Evolutionary conservation across 371 early-diverging fungal species (phyloP).

Genomic region (Mortierella sp.): DNA sequence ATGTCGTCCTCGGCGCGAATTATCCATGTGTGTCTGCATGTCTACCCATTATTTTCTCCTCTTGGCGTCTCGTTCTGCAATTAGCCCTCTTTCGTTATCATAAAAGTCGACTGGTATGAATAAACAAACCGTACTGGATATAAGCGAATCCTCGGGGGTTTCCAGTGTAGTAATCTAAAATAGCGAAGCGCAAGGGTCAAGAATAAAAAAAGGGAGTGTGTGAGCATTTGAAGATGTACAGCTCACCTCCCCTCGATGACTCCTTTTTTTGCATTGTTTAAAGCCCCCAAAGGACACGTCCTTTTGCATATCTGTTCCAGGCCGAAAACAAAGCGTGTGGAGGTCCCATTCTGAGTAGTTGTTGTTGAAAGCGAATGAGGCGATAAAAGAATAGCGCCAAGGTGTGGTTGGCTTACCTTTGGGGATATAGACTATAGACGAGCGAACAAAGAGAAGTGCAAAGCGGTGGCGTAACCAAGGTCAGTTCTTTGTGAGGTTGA

Average conservation of each 20-base stretch:
- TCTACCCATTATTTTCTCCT: not conserved
- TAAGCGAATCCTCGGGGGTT: slow-evolving; percentile 44
- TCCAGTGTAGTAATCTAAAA: slow-evolving; percentile 49
- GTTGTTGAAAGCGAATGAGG: not conserved
- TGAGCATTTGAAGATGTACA: not conserved
- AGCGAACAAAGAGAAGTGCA: not conserved
- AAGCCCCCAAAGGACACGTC: not conserved
- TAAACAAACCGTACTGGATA: slow-evolving; percentile 36
- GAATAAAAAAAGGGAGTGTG: not conserved
- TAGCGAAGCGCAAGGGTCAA: not conserved
- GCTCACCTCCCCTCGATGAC: not conserved
- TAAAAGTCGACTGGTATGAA: not conserved
- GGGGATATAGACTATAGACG: slow-evolving; percentile 49
- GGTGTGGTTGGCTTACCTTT: slow-evolving; percentile 36
- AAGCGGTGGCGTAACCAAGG: not conserved
- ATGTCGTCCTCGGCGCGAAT: not conserved
- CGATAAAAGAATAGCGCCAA: not conserved
- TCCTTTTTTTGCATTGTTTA: not conserved
- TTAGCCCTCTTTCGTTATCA: not conserved
- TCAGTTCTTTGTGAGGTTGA: not conserved
- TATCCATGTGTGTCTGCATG: not conserved
- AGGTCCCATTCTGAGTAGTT: not conserved
- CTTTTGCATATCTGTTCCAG: not conserved
- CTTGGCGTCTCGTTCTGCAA: not conserved
- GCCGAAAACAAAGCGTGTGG: not conserved